Evolutionary conservation across 108 stramenopile genomes (phyloP).

Genomic region (Nitzschia putrida): DNA sequence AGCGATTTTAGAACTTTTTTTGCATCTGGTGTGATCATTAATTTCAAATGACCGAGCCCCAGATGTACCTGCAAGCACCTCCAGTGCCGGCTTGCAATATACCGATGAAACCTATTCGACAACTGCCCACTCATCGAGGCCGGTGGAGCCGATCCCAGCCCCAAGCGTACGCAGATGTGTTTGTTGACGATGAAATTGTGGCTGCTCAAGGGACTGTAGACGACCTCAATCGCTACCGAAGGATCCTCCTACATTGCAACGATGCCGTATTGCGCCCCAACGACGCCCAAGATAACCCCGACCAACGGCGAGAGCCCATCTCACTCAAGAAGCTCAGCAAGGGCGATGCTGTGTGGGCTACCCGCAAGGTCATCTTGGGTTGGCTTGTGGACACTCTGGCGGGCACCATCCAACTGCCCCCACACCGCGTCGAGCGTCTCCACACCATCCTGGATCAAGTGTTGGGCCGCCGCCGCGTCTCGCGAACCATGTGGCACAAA

Average conservation of each 20-base stretch:
- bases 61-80: neutral
- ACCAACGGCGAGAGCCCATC: constrained; percentile 40
- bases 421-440: constrained; percentile 30
- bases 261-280: constrained; percentile 26
- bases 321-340: constrained; percentile 49
- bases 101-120: too few species aligned
- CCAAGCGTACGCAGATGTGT: constrained; percentile 35
- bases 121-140: too few species aligned
- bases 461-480: neutral
- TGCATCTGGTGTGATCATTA: too few species aligned
- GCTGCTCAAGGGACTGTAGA: constrained; percentile 30
- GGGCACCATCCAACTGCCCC: constrained; percentile 38
- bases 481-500: constrained; percentile 34
- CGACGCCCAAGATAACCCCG: neutral
- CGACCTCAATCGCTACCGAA: constrained; percentile 1
- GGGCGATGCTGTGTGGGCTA: constrained; percentile 36
- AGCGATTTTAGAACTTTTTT: too few species aligned
- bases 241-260: constrained; percentile 23
- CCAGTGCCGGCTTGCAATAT: neutral
- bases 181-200: constrained; percentile 46
- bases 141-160: constrained; percentile 6
- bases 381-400: constrained; percentile 35
- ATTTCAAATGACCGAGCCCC: too few species aligned
- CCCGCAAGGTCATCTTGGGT: constrained; percentile 39
- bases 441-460: constrained; percentile 15